Base-by-base conservation (phyloP, 2,329 filamentous ascomycete genomes). In the Aspergillus glaucus region DNA sequence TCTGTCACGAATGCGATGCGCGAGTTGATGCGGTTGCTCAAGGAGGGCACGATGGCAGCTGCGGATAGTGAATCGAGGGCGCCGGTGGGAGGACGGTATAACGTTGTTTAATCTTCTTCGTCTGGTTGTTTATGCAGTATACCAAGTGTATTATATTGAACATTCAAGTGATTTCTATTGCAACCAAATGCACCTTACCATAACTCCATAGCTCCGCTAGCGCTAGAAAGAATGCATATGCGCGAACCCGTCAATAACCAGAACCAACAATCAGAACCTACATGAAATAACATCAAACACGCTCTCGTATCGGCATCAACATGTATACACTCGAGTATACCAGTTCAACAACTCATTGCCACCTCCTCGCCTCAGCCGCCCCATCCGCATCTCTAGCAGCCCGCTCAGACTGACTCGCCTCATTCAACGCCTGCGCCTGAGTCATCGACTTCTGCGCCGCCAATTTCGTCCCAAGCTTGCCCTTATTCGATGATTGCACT, bases 1-100 rank as follows among this genome's bases (percentile, higher is more conserved):
- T 85, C 90, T 28, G 93, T 98, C 24, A 88, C 87, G 45, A 86
- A 88, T 61, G 93, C 93, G 2, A 88, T 98, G 80, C 82, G 84
- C 57, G 91, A 97, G 71, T 78, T 98, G 56, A 92, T 90, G 64
- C 81, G 91, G 43, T 74, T 96, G 62, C 73, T 98, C 58, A 89
- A 86, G 65, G 93, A 97, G 70, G 93, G 88, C 10, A 95, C 91
- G 0, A 82, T 94, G 61, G 89, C 89, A 12, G 90, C 91, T 9
- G 88, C 86, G 22, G 91, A 96, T 61, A 86, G 87, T n/a, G 86
- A 93, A 64, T 85, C 82, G 51, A 80, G 90, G 54, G 86, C 86
- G 12, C 87, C 88, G 1, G 83, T 83, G 19, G 85, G 84, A 62
- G 88, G 88, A 50, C 81, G 91, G 61, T 98, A 97, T 66, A 94